These are phyloP conservation scores for Hyparrhenia diplandra DNA, from an alignment of 176 grass and related monocot species.

Conservation along the genomic window DNA sequence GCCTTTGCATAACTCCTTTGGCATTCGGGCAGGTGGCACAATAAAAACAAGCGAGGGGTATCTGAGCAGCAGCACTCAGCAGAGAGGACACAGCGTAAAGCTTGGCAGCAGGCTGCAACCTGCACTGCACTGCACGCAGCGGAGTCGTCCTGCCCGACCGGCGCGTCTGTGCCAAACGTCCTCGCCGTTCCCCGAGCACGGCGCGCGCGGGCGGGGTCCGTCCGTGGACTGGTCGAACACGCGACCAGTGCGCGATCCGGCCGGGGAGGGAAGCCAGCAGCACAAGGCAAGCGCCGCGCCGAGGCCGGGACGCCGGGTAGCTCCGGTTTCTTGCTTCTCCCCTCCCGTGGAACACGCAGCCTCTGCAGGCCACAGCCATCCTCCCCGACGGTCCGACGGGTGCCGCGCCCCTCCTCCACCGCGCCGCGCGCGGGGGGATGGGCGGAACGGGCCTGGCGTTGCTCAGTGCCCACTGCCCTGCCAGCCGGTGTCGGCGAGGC, in stretches of 20 bases:
- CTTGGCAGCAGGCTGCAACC: not conserved
- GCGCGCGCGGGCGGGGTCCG: too few species aligned
- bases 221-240: not conserved
- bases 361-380: not conserved
- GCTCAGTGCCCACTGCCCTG: too few species aligned
- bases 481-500: slow-evolving; percentile 38
- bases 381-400: slow-evolving; percentile 13
- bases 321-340: too few species aligned
- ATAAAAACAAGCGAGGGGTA: not conserved
- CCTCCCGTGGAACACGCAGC: slow-evolving; percentile 25
- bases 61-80: too few species aligned
- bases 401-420: not conserved
- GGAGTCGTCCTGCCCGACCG: not conserved
- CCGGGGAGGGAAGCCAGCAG: slow-evolving; percentile 21
- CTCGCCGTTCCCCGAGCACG: too few species aligned
- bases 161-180: not conserved
- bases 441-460: too few species aligned
- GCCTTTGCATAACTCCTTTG: slow-evolving; percentile 15
- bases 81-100: not conserved
- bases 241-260: not conserved
- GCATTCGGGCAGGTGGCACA: slow-evolving; percentile 11
- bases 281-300: not conserved
- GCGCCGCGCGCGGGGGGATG: too few species aligned
- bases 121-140: not conserved
- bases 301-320: not conserved